Evolutionary conservation across 768 basidiomycete genomes (phyloP), one percentile per base, ranked within the genome.

Genomic region (Kwoniella sp.): DNA sequence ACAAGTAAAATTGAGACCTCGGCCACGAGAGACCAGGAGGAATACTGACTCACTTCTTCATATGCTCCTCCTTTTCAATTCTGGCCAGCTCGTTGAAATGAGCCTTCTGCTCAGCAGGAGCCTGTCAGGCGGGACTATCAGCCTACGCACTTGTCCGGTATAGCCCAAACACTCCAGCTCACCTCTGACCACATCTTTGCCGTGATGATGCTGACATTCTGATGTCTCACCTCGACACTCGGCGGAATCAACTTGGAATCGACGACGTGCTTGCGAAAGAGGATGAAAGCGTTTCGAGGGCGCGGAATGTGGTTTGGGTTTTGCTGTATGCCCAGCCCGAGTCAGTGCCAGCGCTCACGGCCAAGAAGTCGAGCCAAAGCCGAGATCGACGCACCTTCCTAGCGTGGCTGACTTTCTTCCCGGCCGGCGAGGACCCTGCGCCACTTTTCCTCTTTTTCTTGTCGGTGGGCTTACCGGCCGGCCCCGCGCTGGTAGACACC

Each of bases 211-310:
- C 83, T 85, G 52, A 89, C 80, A 48, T 82, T 79, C 69, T 86
- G 83, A 69, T 89, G 87, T 43, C 86, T 80, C 14, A 77, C 77
- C 74, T 86, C 85, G 2, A 82, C 79, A 34, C 76, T 72, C 9
- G 76, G 67, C 0, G 83, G 81, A 40, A 81, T 76, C 55, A 81
- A 79, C 46, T 82, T 78, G 56, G 84, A 81, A 44, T 81, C 79
- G 14, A 85, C 82, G 46, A 86, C 82, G 66, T 87, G 82, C 66
- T 82, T 85, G 34, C 87, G 80, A 68, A 86, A 88, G 56, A 88
- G 79, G 59, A 88, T 87, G 74, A 88, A 88, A 0, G 86, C 83
- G 70, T 88, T 88, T 14, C 83, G 77, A 0, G 86, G 85, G 23
- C 87, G 81, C 15, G 84, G 83, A 32, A 87, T 80, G 65, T 86